Percentiles rank a stretch among this genome's conserved stretches.
Conservation (phyloP, 2,329 filamentous ascomycete species). For the Parastagonospora avenae region DNA sequence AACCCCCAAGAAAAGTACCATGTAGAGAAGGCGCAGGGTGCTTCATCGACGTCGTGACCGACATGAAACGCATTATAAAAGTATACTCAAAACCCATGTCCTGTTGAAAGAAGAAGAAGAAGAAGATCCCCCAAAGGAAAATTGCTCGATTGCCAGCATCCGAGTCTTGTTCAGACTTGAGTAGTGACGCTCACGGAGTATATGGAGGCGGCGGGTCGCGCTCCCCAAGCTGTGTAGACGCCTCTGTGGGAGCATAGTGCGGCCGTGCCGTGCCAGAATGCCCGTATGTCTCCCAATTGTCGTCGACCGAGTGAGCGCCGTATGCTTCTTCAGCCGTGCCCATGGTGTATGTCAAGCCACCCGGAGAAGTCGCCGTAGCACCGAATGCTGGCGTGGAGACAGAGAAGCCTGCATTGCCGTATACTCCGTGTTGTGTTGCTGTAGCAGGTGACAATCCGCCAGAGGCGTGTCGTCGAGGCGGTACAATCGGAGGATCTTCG, state of each 20-base stretch:
- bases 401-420: constrained; percentile 34
- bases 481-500: constrained; percentile 10
- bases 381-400: constrained; percentile 35
- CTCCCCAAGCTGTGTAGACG: constrained; percentile 29
- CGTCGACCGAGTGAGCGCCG: constrained; percentile 24
- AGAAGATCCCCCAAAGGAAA: neutral
- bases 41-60: no score
- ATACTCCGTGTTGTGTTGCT: constrained; percentile 15
- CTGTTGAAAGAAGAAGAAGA: neutral
- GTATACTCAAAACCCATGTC: neutral
- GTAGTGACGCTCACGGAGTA: constrained; percentile 1
- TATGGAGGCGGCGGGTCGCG: constrained; percentile 28
- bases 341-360: constrained; percentile 16
- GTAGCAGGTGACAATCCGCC: constrained; percentile 15
- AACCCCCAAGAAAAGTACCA: no score
- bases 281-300: constrained; percentile 36
- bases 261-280: constrained; percentile 1
- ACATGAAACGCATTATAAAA: no score
- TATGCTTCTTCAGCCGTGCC: constrained; percentile 7
- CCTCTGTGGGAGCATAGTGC: constrained; percentile 22
- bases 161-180: neutral
- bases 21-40: no score
- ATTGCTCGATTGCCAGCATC: neutral
- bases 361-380: constrained; percentile 24
- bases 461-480: constrained; percentile 15